Conservation (phyloP, 768 basidiomycete species). For the Amanita pallidorosea region DNA sequence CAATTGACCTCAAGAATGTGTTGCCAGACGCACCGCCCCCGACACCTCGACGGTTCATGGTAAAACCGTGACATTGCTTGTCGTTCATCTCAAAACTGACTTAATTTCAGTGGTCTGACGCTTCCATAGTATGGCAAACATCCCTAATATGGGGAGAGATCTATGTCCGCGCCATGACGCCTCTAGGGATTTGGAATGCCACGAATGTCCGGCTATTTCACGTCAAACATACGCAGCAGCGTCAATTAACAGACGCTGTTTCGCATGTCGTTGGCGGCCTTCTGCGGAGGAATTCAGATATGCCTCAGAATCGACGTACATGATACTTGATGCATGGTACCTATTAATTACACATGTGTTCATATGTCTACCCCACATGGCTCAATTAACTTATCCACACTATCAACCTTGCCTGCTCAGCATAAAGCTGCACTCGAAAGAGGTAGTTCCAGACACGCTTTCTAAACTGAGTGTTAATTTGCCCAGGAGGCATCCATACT, state of each 20-base stretch:
- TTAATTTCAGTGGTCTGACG: slow-evolving; percentile 75
- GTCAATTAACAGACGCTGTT: slow-evolving; percentile 70
- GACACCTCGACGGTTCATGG: slow-evolving; percentile 65
- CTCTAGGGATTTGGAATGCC: slow-evolving; percentile 82
- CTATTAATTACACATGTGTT: background rate
- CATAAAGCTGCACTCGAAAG: slow-evolving; percentile 18
- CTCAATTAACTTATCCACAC: background rate
- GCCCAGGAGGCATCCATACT: slow-evolving; percentile 36
- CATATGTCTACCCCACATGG: background rate
- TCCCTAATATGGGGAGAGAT: slow-evolving; percentile 94
- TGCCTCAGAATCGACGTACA: slow-evolving; percentile 8
- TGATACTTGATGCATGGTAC: background rate
- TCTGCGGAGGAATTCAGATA: slow-evolving; percentile 40
- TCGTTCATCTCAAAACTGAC: slow-evolving; percentile 1
- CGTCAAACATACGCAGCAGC: slow-evolving; percentile 77
- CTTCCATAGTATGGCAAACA: slow-evolving; percentile 85
- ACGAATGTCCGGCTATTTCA: slow-evolving; percentile 87
- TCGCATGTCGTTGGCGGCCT: slow-evolving; percentile 76
- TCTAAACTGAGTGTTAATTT: background rate
- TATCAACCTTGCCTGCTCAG: slow-evolving; percentile 6
- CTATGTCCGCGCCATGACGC: slow-evolving; percentile 83
- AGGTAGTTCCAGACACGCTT: slow-evolving; percentile 13
- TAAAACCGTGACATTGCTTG: slow-evolving; percentile 22
- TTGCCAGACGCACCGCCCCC: slow-evolving; percentile 62
- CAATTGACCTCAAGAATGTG: slow-evolving; percentile 56